Conservation (phyloP, 1,284 basidiomycete genomes). For the Apiotrichum laibachii region DNA sequence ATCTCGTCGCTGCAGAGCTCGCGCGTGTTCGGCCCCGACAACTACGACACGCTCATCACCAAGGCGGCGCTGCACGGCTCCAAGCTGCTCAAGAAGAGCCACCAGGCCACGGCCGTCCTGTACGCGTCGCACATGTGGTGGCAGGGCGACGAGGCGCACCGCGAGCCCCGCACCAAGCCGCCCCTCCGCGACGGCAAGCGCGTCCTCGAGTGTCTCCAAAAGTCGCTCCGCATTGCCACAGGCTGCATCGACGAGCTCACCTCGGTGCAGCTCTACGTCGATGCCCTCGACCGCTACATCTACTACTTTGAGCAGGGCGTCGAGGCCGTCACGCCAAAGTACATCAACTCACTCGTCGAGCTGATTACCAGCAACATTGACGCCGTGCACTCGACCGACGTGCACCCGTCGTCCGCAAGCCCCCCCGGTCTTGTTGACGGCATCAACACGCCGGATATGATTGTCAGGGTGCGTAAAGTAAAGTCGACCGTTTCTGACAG, state of each 20-base stretch:
- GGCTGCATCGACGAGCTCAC: conserved; percentile 92
- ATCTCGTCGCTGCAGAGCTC: conserved; percentile 81
- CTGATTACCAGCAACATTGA: conserved; percentile 88
- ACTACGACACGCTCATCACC: conserved; percentile 92
- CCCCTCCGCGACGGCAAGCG: conserved; percentile 91
- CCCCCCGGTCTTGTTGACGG: conserved; percentile 83
- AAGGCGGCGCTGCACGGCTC: conserved; percentile 93
- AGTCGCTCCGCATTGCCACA: conserved; percentile 86
- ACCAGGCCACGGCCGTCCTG: conserved; percentile 90
- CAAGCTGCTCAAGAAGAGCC: conserved; percentile 91
- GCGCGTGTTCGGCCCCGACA: conserved; percentile 80
- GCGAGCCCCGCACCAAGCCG: conserved; percentile 40
- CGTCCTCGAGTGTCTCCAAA: conserved; percentile 90
- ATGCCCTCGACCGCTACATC: conserved; percentile 85
- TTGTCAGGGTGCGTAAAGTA: conserved; percentile 52
- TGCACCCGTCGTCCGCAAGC: conserved; percentile 75
- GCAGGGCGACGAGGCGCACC: conserved; percentile 65
- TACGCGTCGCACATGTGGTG: conserved; percentile 95
- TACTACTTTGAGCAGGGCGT: conserved; percentile 91
- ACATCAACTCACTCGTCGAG: conserved; percentile 88
- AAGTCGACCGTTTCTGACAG: not conserved
- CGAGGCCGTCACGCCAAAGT: conserved; percentile 86
- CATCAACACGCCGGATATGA: conserved; percentile 86
- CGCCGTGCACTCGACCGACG: conserved; percentile 73
- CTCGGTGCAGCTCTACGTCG: conserved; percentile 87